Evolutionary conservation across 208 protist genomes (phyloP), one percentile per base, ranked within the genome.

Genomic region (Vickermania spadyakhi): DNA sequence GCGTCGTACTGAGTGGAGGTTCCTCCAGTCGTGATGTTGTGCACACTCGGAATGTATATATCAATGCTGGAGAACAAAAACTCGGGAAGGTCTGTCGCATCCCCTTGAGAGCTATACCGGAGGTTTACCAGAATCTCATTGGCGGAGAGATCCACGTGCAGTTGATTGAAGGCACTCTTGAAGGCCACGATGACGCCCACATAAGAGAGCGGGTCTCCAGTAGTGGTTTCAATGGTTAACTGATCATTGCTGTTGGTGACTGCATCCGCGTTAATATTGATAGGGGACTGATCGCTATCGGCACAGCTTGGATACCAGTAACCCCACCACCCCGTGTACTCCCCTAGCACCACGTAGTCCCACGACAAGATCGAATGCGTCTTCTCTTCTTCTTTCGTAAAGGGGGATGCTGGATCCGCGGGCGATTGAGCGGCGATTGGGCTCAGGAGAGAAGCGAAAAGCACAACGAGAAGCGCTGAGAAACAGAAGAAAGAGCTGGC

Each of bases 331-430:
- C 36, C 36, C 36, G 36, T 45, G 36, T 45, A 45, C 36, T 45
- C 36, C 36, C 36, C 36, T 18, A 45, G 36, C 36, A 45, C 36
- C 7, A 45, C 36, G 36, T 45, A 45, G 36, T 45, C 36, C 36
- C 36, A 45, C 36, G 36, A 45, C 36, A 45, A 18, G 36, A 45
- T 45, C 11, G 36, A 45, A 18, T 45, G 36, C 11, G 36, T n/a
- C 36, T 45, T 45, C 36, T 45, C 36, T 45, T 14, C 30, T 50
- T 55, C 13, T 50, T 3, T 29, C 11, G 31, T 41, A 50, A 27
- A 52, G 42, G 30, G 31, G 13, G 23, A 62, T 31, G 58, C 58
- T 25, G 21, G 29, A 62, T 28, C 52, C 21, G 42, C 11, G 58
- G 58, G 53, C 22, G 31, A 52, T 27, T 14, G 45, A 5, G 58